A percentile compares a stretch with the other conserved stretches of the same genome.
Evolutionary conservation across 2,329 filamentous ascomycete genomes (phyloP).

Genomic region (Fusarium globosum): DNA sequence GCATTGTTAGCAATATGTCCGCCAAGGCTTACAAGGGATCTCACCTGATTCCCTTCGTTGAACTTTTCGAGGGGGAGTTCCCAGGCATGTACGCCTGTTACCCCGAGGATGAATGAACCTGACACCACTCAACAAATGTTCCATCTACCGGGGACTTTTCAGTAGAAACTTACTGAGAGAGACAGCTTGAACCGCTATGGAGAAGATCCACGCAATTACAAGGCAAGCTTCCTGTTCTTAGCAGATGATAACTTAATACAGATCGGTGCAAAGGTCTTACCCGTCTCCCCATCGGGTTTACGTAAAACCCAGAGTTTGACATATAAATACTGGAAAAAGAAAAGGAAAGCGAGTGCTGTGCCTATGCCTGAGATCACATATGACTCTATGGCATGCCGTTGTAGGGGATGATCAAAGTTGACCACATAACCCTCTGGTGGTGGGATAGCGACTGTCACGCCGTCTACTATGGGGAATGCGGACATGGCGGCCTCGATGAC

Average conservation of each 20-base stretch:
- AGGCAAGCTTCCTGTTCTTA: slow-evolving; percentile 30
- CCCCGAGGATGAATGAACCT: slow-evolving; percentile 27
- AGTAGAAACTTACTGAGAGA: slow-evolving; percentile 22
- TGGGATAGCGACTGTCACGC: slow-evolving; percentile 31
- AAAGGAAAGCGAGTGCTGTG: slow-evolving; percentile 34
- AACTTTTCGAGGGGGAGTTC: slow-evolving; percentile 43
- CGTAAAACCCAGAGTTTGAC: slow-evolving; percentile 40
- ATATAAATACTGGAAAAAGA: slow-evolving; percentile 42
- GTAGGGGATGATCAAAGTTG: slow-evolving; percentile 49
- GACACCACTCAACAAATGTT: not conserved
- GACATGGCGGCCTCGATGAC: slow-evolving; percentile 8
- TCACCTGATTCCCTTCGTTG: slow-evolving; percentile 24
- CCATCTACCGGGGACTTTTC: rapidly evolving
- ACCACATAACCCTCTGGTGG: slow-evolving; percentile 49
- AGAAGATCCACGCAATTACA: slow-evolving; percentile 36
- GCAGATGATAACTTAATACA: not conserved
- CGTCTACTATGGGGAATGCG: slow-evolving; percentile 30
- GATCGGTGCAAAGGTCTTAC: slow-evolving; percentile 10
- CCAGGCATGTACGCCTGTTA: slow-evolving; percentile 48
- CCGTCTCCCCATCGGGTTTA: slow-evolving; percentile 33
- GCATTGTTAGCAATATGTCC: not conserved
- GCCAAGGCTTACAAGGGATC: rapidly evolving
- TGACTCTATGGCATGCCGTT: slow-evolving; percentile 31
- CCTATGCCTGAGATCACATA: slow-evolving; percentile 38
- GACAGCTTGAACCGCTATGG: slow-evolving; percentile 30